Conservation (phyloP, 108 stramenopile genomes). For the Aureococcus anophagefferens region DNA sequence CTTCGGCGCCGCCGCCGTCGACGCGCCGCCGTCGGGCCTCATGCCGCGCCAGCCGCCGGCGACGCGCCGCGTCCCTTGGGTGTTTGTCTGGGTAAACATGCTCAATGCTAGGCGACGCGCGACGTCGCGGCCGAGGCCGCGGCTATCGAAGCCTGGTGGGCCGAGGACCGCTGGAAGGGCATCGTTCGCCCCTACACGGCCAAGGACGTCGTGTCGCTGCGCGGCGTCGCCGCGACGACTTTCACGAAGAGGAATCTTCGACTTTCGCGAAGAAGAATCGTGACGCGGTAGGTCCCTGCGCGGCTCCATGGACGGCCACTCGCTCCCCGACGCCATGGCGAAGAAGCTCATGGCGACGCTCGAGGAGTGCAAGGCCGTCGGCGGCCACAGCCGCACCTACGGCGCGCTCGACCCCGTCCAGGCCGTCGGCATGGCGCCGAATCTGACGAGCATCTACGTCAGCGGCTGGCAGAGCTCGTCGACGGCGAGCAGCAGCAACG, state of each 20-base stretch:
- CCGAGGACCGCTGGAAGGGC: slow-evolving; percentile 24
- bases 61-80: too few relatives aligned
- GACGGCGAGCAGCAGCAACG: slow-evolving; percentile 82
- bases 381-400: slow-evolving; percentile 84
- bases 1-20: too few relatives aligned
- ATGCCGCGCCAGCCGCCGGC: too few relatives aligned
- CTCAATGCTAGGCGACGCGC: too few relatives aligned
- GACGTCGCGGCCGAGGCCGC: too few relatives aligned
- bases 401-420: slow-evolving; percentile 93
- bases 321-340: slow-evolving; percentile 19
- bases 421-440: slow-evolving; percentile 82
- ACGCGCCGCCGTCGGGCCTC: too few relatives aligned
- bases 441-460: slow-evolving; percentile 75
- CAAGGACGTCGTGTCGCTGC: slow-evolving; percentile 23
- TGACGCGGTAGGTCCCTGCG: too few relatives aligned
- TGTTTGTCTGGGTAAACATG: too few relatives aligned
- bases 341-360: slow-evolving; percentile 31
- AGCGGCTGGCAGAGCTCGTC: slow-evolving; percentile 87
- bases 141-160: slow-evolving; percentile 26
- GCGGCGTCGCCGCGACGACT: too few relatives aligned
- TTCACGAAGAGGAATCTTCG: too few relatives aligned
- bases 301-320: slow-evolving; percentile 17
- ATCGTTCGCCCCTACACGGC: slow-evolving; percentile 24
- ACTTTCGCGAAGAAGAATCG: too few relatives aligned
- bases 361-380: slow-evolving; percentile 22